Percentiles rank a stretch among this genome's conserved stretches.
phyloP scores from a whole-genome alignment of 2,329 filamentous ascomycete species.

The Thielaviopsis punctulata region DNA sequence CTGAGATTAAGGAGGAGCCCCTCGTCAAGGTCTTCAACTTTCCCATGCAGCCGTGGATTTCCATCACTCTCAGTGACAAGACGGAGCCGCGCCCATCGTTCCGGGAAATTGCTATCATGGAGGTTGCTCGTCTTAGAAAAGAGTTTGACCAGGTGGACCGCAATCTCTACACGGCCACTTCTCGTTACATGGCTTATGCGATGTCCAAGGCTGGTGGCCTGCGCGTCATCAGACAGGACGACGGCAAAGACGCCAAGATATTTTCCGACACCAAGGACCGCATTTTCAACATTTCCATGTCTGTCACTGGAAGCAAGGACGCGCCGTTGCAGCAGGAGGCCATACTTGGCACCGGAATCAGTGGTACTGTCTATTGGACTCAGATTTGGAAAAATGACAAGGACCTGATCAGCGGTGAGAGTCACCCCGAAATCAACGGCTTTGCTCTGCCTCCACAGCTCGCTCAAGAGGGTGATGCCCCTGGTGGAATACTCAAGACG shows the following conservation, averaged over 20 bases:
- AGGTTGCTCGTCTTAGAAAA: conserved; percentile 89
- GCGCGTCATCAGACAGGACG: conserved; percentile 83
- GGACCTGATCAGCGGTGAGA: conserved; percentile 55
- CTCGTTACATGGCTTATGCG: conserved; percentile 84
- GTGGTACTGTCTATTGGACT: conserved; percentile 93
- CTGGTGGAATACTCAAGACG: conserved; percentile 87
- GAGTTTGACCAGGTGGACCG: conserved; percentile 96
- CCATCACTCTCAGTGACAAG: conserved; percentile 55
- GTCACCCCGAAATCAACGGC: conserved; percentile 66
- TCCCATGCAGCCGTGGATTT: conserved; percentile 90
- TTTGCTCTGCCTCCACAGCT: conserved; percentile 79
- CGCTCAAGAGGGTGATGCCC: conserved; percentile 74
- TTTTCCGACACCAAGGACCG: conserved; percentile 86
- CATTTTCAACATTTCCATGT: conserved; percentile 84
- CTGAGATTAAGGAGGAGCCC: conserved; percentile 19
- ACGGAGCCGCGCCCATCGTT: conserved; percentile 44
- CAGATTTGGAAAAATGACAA: conserved; percentile 60
- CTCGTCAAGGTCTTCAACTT: conserved; percentile 76
- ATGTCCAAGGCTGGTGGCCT: conserved; percentile 87
- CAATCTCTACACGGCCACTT: conserved; percentile 75
- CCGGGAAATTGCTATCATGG: conserved; percentile 66
- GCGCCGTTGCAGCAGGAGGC: conserved; percentile 44
- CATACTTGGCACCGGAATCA: conserved; percentile 82
- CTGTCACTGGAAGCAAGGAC: conserved; percentile 31
- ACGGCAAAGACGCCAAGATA: conserved; percentile 78